Conservation (phyloP, 2,329 filamentous ascomycete genomes). For the Curvularia verruculosa region DNA sequence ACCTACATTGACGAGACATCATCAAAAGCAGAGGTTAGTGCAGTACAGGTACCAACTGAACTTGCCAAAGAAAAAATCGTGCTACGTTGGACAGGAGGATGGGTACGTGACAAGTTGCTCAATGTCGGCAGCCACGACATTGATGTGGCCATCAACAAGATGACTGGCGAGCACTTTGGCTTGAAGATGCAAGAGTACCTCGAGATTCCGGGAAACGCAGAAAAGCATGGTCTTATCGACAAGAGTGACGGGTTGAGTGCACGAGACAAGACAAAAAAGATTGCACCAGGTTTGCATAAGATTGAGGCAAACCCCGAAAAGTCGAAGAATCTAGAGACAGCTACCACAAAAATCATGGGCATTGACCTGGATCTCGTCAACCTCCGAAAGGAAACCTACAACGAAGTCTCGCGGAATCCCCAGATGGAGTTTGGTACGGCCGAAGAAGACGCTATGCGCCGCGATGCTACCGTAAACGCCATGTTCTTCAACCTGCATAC, state of each 20-base stretch:
- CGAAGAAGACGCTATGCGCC: constrained; percentile 83
- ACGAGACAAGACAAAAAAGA: constrained; percentile 60
- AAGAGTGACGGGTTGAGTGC: constrained; percentile 45
- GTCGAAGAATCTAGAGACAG: constrained; percentile 93
- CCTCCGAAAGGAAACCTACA: constrained; percentile 87
- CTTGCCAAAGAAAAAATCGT: constrained; percentile 57
- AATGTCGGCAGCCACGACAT: constrained; percentile 77
- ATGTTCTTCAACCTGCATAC: constrained; percentile 94
- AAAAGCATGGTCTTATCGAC: constrained; percentile 63
- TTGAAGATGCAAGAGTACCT: constrained; percentile 72
- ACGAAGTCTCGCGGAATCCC: constrained; percentile 86
- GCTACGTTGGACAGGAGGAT: constrained; percentile 82
- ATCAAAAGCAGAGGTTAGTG: constrained; percentile 34
- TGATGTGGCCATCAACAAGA: constrained; percentile 82
- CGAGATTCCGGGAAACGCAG: constrained; percentile 62
- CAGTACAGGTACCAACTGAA: constrained; percentile 51
- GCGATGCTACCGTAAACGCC: constrained; percentile 93
- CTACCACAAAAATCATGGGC: constrained; percentile 82
- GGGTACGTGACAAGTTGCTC: constrained; percentile 85
- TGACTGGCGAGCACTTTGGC: constrained; percentile 82
- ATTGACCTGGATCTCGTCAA: constrained; percentile 95
- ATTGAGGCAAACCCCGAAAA: constrained; percentile 93
- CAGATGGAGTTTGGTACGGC: constrained; percentile 93
- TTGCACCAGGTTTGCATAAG: constrained; percentile 77
- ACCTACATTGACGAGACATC: constrained; percentile 63